A percentile compares a stretch with the other conserved stretches of the same genome.
Evolutionary conservation across 1,284 basidiomycete genomes (phyloP).

Genomic region (Pseudozyma sp.): DNA sequence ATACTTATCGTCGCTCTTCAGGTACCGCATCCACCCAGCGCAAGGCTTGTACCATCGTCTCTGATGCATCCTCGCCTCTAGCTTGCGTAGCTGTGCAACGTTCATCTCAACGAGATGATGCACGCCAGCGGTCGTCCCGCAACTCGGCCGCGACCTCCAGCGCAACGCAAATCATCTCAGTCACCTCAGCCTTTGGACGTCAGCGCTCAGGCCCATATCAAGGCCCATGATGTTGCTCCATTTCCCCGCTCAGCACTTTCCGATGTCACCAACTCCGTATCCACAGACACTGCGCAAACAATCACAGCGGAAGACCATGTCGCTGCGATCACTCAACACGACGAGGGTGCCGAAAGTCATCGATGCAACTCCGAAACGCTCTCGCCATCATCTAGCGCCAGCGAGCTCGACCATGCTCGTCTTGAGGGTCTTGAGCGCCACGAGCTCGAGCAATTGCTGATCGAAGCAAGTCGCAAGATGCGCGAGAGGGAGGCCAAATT

Average conservation of each 20-base stretch:
- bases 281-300: not conserved
- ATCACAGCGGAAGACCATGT: not conserved
- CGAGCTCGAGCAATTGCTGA: slow-evolving; percentile 56
- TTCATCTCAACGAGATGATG: slow-evolving; percentile 5
- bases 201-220: not conserved
- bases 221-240: not conserved
- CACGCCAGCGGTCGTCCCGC: not conserved
- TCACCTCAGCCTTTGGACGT: slow-evolving; percentile 4
- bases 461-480: slow-evolving; percentile 58
- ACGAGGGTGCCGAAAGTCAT: not conserved
- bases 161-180: slow-evolving; percentile 6
- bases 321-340: not conserved
- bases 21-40: too few relatives aligned
- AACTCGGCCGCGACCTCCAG: slow-evolving; percentile 15
- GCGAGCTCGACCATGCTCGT: slow-evolving; percentile 39
- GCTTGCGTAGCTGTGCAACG: not conserved
- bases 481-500: slow-evolving; percentile 59
- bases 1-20: too few relatives aligned
- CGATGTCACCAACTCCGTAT: slow-evolving; percentile 4
- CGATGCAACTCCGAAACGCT: not conserved
- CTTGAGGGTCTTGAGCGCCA: slow-evolving; percentile 52
- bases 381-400: slow-evolving; percentile 14
- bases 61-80: not conserved
- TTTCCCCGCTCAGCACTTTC: slow-evolving; percentile 13
- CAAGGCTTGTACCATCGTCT: not conserved